Evolutionary conservation across 495 filamentous ascomycete species (phyloP).

Genomic region (Talaromyces borbonicus): DNA sequence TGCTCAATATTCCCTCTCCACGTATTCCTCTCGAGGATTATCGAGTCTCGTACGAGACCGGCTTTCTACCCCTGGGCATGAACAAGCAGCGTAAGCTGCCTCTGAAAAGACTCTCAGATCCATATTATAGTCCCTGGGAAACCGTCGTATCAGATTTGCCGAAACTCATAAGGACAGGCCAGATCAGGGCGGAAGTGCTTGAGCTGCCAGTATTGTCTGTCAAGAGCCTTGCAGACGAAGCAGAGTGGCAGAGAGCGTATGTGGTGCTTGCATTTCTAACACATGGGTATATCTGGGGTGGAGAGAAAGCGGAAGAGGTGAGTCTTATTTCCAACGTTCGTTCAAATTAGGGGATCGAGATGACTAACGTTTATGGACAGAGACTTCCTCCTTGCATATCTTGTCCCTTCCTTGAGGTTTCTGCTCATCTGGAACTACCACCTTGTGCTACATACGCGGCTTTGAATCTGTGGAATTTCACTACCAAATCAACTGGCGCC

Average conservation of each 20-base stretch:
- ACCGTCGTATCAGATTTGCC: constrained; percentile 65
- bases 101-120: constrained; percentile 60
- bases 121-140: constrained; percentile 91
- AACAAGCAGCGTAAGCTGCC: constrained; percentile 45
- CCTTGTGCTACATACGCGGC: constrained; percentile 91
- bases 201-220: constrained; percentile 70
- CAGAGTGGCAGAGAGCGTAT: constrained; percentile 90
- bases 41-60: constrained; percentile 68
- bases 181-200: constrained; percentile 65
- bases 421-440: constrained; percentile 69
- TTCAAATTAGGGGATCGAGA: not conserved
- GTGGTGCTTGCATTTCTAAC: constrained; percentile 74
- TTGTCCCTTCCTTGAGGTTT: constrained; percentile 71
- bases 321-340: constrained; percentile 9
- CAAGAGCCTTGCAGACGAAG: constrained; percentile 57
- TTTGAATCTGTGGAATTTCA: constrained; percentile 83
- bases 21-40: constrained; percentile 68
- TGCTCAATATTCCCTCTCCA: constrained; percentile 29
- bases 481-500: constrained; percentile 45
- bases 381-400: constrained; percentile 72
- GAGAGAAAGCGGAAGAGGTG: constrained; percentile 68
- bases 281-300: constrained; percentile 93
- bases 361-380: constrained; percentile 26
- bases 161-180: constrained; percentile 60
- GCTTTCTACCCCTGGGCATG: constrained; percentile 59